These are phyloP conservation scores for Scytalidium lignicola DNA, from an alignment of 2,329 filamentous ascomycete species.

Conservation along the genomic window DNA sequence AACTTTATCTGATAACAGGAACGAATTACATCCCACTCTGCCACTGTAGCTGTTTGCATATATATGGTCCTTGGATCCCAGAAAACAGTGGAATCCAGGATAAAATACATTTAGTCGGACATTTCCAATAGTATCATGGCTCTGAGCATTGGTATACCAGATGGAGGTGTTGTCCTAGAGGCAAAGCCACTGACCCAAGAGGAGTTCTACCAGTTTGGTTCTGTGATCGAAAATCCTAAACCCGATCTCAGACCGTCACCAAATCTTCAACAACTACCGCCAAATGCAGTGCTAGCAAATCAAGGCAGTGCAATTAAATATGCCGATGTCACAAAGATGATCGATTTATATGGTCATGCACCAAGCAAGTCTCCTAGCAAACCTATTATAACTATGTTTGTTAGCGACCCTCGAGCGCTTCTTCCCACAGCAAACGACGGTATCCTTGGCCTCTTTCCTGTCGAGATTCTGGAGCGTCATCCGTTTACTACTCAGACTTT, in stretches of 20 bases:
- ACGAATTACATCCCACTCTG: too few species aligned
- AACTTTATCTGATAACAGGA: too few species aligned
- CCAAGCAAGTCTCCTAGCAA: conserved; percentile 51
- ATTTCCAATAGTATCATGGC: conserved; percentile 11
- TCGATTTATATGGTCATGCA: conserved; percentile 64
- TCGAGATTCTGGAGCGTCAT: conserved; percentile 80
- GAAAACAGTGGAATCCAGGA: too few species aligned
- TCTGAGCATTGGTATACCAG: conserved; percentile 9
- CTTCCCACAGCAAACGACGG: conserved; percentile 24
- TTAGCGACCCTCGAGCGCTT: conserved; percentile 65
- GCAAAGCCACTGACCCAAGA: conserved; percentile 62
- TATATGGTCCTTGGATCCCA: too few species aligned
- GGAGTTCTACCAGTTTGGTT: conserved; percentile 75
- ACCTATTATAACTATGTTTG: conserved; percentile 82
- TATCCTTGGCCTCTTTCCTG: conserved; percentile 46
- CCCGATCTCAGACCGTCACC: conserved; percentile 47
- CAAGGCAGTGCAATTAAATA: conserved; percentile 89
- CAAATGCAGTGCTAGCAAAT: conserved; percentile 61
- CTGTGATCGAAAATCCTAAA: conserved; percentile 71
- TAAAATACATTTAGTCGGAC: too few species aligned
- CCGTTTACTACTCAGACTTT: conserved; percentile 95
- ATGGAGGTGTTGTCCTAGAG: conserved; percentile 34
- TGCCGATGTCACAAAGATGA: conserved; percentile 68
- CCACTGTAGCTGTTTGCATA: too few species aligned
- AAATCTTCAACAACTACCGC: conserved; percentile 25